Evolutionary conservation across 2,329 filamentous ascomycete species (phyloP).

Genomic region (Fusarium begoniae): DNA sequence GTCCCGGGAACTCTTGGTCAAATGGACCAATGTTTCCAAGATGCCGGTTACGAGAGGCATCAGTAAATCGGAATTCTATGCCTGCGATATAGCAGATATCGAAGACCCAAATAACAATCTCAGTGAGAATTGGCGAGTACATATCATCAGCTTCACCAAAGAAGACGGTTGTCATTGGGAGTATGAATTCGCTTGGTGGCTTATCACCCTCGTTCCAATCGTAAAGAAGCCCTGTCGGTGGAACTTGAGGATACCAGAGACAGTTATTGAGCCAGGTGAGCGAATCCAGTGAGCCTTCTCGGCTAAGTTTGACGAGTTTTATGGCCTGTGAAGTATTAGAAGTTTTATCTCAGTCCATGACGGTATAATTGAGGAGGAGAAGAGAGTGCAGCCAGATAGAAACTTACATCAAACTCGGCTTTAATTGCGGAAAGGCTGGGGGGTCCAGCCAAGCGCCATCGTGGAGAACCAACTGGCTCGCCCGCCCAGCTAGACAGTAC

Average conservation of each 20-base stretch:
- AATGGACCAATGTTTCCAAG: neutral
- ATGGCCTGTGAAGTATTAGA: neutral
- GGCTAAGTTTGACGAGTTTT: neutral
- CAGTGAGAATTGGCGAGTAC: neutral
- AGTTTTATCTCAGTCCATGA: neutral
- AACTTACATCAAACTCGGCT: neutral
- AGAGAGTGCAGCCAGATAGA: neutral
- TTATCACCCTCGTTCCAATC: neutral
- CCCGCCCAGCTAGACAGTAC: neutral
- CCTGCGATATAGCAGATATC: neutral
- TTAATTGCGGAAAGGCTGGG: neutral
- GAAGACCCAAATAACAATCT: neutral
- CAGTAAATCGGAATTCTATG: neutral
- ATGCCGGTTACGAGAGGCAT: neutral
- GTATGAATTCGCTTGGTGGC: neutral
- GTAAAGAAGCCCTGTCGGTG: neutral
- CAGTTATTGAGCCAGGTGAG: neutral
- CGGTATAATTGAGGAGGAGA: neutral
- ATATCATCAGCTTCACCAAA: neutral
- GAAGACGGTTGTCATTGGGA: neutral
- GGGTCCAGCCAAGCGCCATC: neutral
- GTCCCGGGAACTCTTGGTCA: neutral
- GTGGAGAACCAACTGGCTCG: neutral
- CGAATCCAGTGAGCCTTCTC: neutral
- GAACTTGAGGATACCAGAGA: neutral